These are phyloP conservation scores for Ilex asprella DNA, from an alignment of 257 asterid species.

Conservation along the genomic window DNA sequence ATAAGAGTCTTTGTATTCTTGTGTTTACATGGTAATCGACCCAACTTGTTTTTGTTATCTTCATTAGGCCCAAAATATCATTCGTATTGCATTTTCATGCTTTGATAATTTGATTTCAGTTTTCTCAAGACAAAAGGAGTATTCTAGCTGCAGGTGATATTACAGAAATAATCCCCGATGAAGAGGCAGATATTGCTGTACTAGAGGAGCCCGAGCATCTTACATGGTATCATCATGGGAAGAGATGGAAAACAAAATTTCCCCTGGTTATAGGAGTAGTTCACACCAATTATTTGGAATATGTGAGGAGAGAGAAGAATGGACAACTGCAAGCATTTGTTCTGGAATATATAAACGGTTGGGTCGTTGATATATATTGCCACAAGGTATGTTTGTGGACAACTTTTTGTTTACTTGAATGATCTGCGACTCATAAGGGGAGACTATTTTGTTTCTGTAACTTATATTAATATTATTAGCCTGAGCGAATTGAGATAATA, in stretches of 20 bases:
- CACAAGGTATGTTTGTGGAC: slow-evolving; percentile 58
- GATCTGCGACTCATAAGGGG: too few species aligned
- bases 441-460: too few species aligned
- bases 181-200: slow-evolving; percentile 90
- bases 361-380: slow-evolving; percentile 92
- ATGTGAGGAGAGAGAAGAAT: slow-evolving; percentile 88
- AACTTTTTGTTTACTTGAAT: slow-evolving; percentile 1
- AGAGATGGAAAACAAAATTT: slow-evolving; percentile 85
- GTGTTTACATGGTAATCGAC: too few species aligned
- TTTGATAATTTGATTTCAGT: slow-evolving; percentile 57
- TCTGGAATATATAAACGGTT: slow-evolving; percentile 69
- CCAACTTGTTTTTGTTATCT: slow-evolving; percentile 5
- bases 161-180: slow-evolving; percentile 82
- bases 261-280: slow-evolving; percentile 81
- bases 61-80: slow-evolving; percentile 11
- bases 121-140: slow-evolving; percentile 79
- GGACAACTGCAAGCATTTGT: slow-evolving; percentile 65
- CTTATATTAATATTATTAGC: too few species aligned
- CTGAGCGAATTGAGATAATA: too few species aligned
- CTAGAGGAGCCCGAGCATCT: slow-evolving; percentile 99
- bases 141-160: slow-evolving; percentile 92
- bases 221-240: slow-evolving; percentile 99
- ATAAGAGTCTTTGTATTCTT: too few species aligned
- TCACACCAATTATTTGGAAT: slow-evolving; percentile 90
- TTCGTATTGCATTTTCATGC: slow-evolving; percentile 4